Percentiles rank a stretch among this genome's conserved stretches.
phyloP scores from a whole-genome alignment of 305 asterid genomes.

The Nicotiana rustica region DNA sequence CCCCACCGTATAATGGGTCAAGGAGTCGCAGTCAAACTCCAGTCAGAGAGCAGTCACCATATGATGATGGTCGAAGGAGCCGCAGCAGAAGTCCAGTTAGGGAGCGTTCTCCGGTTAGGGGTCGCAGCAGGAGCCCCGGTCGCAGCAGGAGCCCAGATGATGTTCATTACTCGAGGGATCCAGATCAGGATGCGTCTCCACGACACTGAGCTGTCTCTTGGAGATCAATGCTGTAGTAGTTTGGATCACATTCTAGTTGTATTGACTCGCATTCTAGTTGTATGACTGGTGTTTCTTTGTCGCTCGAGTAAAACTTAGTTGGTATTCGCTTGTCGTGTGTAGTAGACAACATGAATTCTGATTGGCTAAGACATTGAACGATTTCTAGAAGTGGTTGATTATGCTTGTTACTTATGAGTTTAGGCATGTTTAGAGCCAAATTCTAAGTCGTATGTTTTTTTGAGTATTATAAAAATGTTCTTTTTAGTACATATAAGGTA shows the following conservation, averaged over 20 bases:
- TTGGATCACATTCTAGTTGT: neutral
- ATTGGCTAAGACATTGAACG: neutral
- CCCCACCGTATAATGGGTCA: slow-evolving; percentile 55
- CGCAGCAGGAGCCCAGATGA: slow-evolving; percentile 48
- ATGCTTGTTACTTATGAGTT: no score
- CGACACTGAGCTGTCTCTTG: slow-evolving; percentile 40
- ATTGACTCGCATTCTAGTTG: no score
- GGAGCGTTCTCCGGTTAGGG: slow-evolving; percentile 29
- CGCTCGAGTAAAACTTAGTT: neutral
- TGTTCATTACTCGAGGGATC: slow-evolving; percentile 45
- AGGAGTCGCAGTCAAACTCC: slow-evolving; percentile 83
- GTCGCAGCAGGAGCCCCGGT: slow-evolving; percentile 45
- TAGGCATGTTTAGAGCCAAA: no score
- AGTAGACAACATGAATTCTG: neutral
- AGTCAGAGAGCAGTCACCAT: slow-evolving; percentile 41
- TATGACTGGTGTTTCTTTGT: neutral
- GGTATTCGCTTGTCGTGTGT: neutral
- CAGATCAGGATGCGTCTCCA: slow-evolving; percentile 55
- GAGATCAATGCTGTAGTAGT: slow-evolving; percentile 27
- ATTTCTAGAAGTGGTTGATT: no score
- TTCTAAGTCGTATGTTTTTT: no score
- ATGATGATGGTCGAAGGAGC: slow-evolving; percentile 37
- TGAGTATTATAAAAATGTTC: no score
- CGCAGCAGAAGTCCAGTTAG: slow-evolving; percentile 41
- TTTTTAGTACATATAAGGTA: no score